Evolutionary conservation across 441 rosid species (phyloP).

Genomic region (Gossypium lobatum): DNA sequence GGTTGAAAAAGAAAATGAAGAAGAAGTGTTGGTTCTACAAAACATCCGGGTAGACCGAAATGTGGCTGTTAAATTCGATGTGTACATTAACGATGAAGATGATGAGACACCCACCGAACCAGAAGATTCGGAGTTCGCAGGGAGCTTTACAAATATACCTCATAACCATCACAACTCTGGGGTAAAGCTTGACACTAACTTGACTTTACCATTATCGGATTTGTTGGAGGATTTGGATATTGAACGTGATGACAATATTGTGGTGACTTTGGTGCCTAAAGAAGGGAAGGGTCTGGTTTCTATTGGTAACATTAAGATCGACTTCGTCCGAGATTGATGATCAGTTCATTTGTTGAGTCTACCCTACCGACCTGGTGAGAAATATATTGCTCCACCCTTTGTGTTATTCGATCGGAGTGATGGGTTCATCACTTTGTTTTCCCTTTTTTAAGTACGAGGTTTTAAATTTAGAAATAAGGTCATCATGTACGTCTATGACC

Average conservation of each 20-base stretch:
- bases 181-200: not conserved
- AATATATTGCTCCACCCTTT: too few species aligned
- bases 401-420: too few species aligned
- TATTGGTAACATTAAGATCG: slow-evolving; percentile 38
- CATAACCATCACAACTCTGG: not conserved
- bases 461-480: too few species aligned
- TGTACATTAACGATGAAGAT: slow-evolving; percentile 44
- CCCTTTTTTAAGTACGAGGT: too few species aligned
- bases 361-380: too few species aligned
- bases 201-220: slow-evolving; percentile 25
- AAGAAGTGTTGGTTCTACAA: slow-evolving; percentile 42
- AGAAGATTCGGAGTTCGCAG: slow-evolving; percentile 44
- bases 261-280: slow-evolving; percentile 53
- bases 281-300: slow-evolving; percentile 27
- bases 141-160: slow-evolving; percentile 31
- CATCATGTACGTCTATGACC: too few species aligned
- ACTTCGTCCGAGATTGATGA: slow-evolving; percentile 24
- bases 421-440: too few species aligned
- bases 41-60: slow-evolving; percentile 35
- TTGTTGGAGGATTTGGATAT: slow-evolving; percentile 48
- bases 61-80: slow-evolving; percentile 39
- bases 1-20: slow-evolving; percentile 50
- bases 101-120: slow-evolving; percentile 22
- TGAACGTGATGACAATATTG: slow-evolving; percentile 46
- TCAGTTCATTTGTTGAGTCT: not conserved